Evolutionary conservation across 176 grass and related monocot species (phyloP), one percentile per base, ranked within the genome.

Genomic region (Eragrostis curvula): DNA sequence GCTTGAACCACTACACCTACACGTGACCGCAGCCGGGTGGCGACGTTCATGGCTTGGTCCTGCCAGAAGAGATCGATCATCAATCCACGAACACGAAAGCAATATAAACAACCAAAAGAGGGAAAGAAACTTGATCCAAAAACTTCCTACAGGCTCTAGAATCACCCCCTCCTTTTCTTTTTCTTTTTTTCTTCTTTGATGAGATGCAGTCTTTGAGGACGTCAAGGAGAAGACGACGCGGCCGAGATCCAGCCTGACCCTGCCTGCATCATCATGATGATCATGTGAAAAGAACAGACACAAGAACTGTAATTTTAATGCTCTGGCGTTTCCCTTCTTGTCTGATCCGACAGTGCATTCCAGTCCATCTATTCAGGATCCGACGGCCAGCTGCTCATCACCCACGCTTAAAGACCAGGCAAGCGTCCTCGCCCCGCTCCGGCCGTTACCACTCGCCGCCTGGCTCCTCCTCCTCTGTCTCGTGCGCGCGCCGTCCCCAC

Each of bases 21-120:
- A 81, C 63, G 61, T 82, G 66, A 45, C 88, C 71, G 77, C 42
- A 83, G 10, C 59, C 16, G 15, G 81, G 74, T 66, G 59, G 45
- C 21, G 81, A 83, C 70, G 29, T n/a, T n/a, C n/a, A n/a, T n/a
- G n/a, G n/a, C n/a, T n/a, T n/a, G n/a, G n/a, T n/a, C n/a, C n/a
- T n/a, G n/a, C n/a, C n/a, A n/a, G n/a, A n/a, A n/a, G n/a, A n/a
- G n/a, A n/a, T n/a, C n/a, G n/a, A n/a, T n/a, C n/a, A n/a, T n/a
- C n/a, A n/a, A n/a, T n/a, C n/a, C n/a, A 47, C 12, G 45, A 47
- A 6, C 18, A 14, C 20, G 23, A 57, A 57, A 57, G 53, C 53
- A n/a, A 21, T 23, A 57, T n/a, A 18, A 57, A n/a, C n/a, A n/a
- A n/a, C n/a, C 8, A 21, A 57, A n/a, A 23, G 7, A 7, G 17